These are phyloP conservation scores for Lagerstroemia speciosa DNA, from an alignment of 345 rosid genomes.

Conservation along the genomic window DNA sequence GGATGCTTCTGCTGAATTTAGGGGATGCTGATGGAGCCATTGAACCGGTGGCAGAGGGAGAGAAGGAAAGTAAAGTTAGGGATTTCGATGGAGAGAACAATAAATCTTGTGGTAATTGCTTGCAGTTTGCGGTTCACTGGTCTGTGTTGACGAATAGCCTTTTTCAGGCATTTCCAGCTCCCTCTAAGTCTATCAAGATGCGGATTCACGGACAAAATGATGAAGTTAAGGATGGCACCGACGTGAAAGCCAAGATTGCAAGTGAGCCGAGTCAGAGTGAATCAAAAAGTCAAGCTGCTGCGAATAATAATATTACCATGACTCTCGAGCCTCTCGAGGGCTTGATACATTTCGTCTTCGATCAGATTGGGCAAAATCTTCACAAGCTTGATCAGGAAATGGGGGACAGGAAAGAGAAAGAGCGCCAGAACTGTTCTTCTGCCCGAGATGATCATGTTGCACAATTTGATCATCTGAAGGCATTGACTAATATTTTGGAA, in stretches of 20 bases:
- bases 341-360: conserved; percentile 42
- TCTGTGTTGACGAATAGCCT: conserved; percentile 64
- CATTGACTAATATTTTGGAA: conserved; percentile 59
- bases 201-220: conserved; percentile 31
- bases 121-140: conserved; percentile 67
- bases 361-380: conserved; percentile 50
- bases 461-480: conserved; percentile 39
- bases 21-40: conserved; percentile 30
- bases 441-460: conserved; percentile 12
- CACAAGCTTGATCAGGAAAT: conserved; percentile 53
- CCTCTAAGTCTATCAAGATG: conserved; percentile 44
- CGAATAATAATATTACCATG: conserved; percentile 11
- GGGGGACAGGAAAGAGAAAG: conserved; percentile 30
- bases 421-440: conserved; percentile 20
- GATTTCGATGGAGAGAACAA: conserved; percentile 28
- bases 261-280: conserved; percentile 23
- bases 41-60: conserved; percentile 25
- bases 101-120: conserved; percentile 58
- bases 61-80: conserved; percentile 14
- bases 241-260: conserved; percentile 21
- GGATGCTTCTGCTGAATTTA: conserved; percentile 36
- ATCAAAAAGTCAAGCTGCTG: conserved; percentile 11
- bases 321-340: conserved; percentile 47
- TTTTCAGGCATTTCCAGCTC: conserved; percentile 56
- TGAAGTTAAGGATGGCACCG: conserved; percentile 26